Base-by-base conservation (phyloP, 2,329 filamentous ascomycete species). In the Dactylellina haptotyla region DNA sequence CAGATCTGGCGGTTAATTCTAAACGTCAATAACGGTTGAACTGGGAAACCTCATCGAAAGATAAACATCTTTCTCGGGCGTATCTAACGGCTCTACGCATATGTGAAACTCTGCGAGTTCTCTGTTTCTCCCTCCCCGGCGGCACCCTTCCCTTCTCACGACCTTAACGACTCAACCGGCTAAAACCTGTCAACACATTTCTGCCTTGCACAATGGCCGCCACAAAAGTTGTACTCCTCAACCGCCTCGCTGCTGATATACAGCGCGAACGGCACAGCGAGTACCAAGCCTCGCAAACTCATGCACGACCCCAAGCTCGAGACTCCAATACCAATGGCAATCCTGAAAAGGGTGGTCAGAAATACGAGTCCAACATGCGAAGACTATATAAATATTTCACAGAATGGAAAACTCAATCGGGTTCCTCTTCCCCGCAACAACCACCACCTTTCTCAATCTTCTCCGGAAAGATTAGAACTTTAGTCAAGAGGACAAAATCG, bases 341-440 rank as follows among this genome's bases (percentile, higher is more conserved):
- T 39, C n/a, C 6, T 4, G 59, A 65, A 23, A 59, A 72, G 12
- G 32, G 14, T 4, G 26, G 12, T 10, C 53, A 58, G 20, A 59
- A 41, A 41, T 64, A 65, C 26, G 59, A 72, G 25, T 65, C 43
- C 10, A 64, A 48, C 28, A 39, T 72, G 28, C 43, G 54, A 39
- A 56, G 39, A 32, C 18, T 72, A n/a, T 72, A 63, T 39, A 72
- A 72, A 46, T 59, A 65, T 18, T 43, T 72, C 20, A 53, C 62
- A n/a, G 59, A 72, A 26, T 72, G 67, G 67, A 72, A 65, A 28
- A 16, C 16, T 23, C 61, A 64, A 37, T 37, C 32, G 14, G 25
- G n/a, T 12, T 5, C 34, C 20, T 14, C 32, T 41, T 5, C 53
- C 16, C 28, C 41, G 26, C 51, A 48, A 5, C 45, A 43, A 18